Base-by-base conservation (phyloP, 306 rosid species). In the Lathyrus aphaca region DNA sequence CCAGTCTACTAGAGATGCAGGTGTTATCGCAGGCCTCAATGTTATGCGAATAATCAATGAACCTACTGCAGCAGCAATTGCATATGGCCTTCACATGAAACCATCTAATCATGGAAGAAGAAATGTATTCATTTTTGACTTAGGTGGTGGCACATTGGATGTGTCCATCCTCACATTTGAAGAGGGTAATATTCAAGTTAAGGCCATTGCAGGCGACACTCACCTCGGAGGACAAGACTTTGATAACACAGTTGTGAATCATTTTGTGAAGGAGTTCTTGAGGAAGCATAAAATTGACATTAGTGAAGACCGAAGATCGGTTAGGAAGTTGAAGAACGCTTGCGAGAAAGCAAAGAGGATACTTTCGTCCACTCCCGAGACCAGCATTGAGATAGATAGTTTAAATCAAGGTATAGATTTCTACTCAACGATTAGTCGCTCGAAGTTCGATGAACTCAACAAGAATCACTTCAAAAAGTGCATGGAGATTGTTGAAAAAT, bases 141-240 rank as follows among this genome's bases (percentile, higher is more conserved):
- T 73, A 0, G 77, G 76, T 10, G 77, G 71, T 40, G 80, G 80
- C 1, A 76, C 80, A 23, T 61, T 76, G n/a, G 80, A 76, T 53
- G 71, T 69, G 10, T 60, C 80, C 19, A 29, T 69, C 5, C 19
- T 76, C 40, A 69, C 71, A 6, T 18, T 76, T 13, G 55, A 69
- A 8, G n/a, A 18, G 5, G 14, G n/a, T 11, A 19, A n/a, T 3
- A 27, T 68, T 49, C 5, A 50, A 27, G 75, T 76, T 38, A 69
- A 10, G 57, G 17, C 32, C 7, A 32, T 61, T 0, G 5, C 27
- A 0, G 56, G 56, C 10, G 56, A 50, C 56, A 18, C 56, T 50
- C 56, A 50, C 56, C 56, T 50, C 1, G 27, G 56, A 0, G 56
- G 56, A 50, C 56, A 50, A 18, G 27, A 50, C 13, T 50, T 50